A percentile compares a stretch with the other conserved stretches of the same genome.
These are phyloP conservation scores for Mycena crocata DNA, from an alignment of 768 basidiomycete genomes.

Conservation along the genomic window DNA sequence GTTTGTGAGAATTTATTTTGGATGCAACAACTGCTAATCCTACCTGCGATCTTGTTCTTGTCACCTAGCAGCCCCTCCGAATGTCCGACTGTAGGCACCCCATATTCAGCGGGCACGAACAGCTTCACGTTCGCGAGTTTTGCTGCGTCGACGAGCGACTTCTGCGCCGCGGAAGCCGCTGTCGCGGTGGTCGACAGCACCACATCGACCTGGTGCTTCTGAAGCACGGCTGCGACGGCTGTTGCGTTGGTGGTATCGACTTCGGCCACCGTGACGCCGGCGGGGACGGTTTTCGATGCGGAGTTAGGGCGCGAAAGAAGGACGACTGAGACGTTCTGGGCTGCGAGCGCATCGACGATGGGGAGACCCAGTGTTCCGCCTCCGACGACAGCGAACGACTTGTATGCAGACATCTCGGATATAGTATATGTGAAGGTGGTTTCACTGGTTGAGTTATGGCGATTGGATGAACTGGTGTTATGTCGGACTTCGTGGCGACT, in stretches of 20 bases:
- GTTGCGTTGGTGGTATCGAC: constrained; percentile 44
- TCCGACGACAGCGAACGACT: constrained; percentile 18
- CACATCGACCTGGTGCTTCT: constrained; percentile 48
- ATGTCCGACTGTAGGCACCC: constrained; percentile 47
- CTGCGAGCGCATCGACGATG: constrained; percentile 55
- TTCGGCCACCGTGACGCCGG: constrained; percentile 37
- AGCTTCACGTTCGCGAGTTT: constrained; percentile 50
- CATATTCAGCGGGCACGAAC: constrained; percentile 52
- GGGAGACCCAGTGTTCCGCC: constrained; percentile 34
- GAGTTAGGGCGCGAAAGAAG: constrained; percentile 29
- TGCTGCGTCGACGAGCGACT: constrained; percentile 46
- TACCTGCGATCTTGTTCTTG: constrained; percentile 46
- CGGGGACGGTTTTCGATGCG: constrained; percentile 15
- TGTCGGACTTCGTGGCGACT: too few relatives aligned
- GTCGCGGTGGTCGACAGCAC: constrained; percentile 47
- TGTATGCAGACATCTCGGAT: constrained; percentile 15
- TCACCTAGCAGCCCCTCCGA: constrained; percentile 37
- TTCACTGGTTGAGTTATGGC: not conserved
- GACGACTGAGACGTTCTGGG: constrained; percentile 49
- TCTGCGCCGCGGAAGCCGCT: constrained; percentile 38
- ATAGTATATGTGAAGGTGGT: too few relatives aligned
- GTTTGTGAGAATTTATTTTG: not conserved
- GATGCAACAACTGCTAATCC: constrained; percentile 8
- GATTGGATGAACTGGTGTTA: too few relatives aligned
- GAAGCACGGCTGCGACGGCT: constrained; percentile 40